Conservation (phyloP, 2,329 filamentous ascomycete species). For the Arthrocladium fulminans region DNA sequence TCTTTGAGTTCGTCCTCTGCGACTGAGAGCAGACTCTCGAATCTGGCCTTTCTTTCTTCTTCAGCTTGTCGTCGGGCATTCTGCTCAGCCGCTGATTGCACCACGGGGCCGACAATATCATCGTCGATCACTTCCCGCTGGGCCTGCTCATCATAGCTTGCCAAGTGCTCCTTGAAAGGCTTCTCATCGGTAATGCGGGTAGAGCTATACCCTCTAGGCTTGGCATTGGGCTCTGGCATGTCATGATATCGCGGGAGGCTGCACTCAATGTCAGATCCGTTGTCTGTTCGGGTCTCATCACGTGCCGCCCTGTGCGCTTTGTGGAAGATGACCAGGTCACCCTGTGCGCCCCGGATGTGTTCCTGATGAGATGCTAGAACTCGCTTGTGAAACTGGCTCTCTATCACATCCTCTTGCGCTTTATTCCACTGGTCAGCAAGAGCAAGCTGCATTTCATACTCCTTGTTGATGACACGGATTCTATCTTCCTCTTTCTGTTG, state of each 20-base stretch:
- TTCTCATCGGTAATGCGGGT: constrained; percentile 21
- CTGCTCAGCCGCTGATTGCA: constrained; percentile 15
- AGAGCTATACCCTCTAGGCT: constrained; percentile 20
- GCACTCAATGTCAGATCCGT: constrained; percentile 26
- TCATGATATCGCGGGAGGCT: constrained; percentile 21
- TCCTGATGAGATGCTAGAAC: constrained; percentile 25
- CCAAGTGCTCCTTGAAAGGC: constrained; percentile 16
- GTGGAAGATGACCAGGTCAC: constrained; percentile 32
- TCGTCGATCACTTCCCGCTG: constrained; percentile 20
- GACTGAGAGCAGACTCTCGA: constrained; percentile 15
- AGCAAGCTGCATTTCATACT: constrained; percentile 29
- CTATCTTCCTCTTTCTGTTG: constrained; percentile 23
- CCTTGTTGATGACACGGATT: constrained; percentile 25
- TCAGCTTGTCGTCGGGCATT: constrained; percentile 4
- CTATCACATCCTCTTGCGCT: constrained; percentile 28
- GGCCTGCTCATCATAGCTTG: constrained; percentile 19
- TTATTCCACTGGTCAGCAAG: constrained; percentile 26
- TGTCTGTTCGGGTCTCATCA: constrained; percentile 36
- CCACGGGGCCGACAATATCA: constrained; percentile 20
- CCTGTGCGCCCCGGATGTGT: constrained; percentile 32
- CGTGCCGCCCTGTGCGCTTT: constrained; percentile 32
- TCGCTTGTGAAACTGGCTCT: constrained; percentile 26
- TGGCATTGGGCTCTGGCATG: constrained; percentile 17
- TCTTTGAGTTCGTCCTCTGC: constrained; percentile 16
- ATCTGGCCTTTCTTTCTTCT: constrained; percentile 7